phyloP scores from a whole-genome alignment of 2,329 filamentous ascomycete species.

The Rhynchosporium secalis region DNA sequence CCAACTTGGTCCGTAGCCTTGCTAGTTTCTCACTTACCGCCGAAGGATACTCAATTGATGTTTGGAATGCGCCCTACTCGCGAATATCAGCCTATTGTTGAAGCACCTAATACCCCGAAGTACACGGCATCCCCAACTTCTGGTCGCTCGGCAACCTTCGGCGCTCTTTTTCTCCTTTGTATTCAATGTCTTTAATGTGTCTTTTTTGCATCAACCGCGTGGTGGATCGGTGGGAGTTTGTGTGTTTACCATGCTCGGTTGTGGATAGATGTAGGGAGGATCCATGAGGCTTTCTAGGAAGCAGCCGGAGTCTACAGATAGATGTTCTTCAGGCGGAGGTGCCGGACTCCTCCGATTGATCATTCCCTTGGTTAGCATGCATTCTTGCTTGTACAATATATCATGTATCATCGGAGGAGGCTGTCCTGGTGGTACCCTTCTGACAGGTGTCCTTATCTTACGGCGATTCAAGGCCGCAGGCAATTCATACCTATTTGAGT shows the following conservation, averaged over 20 bases:
- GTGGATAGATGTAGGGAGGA: constrained; percentile 28
- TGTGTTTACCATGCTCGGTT: constrained; percentile 27
- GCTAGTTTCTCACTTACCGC: constrained; percentile 24
- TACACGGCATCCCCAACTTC: constrained; percentile 26
- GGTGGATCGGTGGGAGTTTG: constrained; percentile 20
- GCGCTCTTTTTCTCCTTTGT: constrained; percentile 37
- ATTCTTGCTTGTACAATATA: constrained; percentile 23
- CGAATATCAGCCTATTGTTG: constrained; percentile 30
- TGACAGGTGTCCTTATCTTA: constrained; percentile 29
- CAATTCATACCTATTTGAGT: constrained; percentile 36
- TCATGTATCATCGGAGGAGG: constrained; percentile 31
- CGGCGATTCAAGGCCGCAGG: constrained; percentile 35
- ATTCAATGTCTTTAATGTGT: constrained; percentile 39
- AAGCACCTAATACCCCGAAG: constrained; percentile 23
- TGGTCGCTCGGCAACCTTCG: constrained; percentile 30
- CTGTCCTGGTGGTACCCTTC: constrained; percentile 33
- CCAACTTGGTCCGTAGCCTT: constrained; percentile 34
- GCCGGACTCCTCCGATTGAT: constrained; percentile 35
- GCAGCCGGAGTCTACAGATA: constrained; percentile 36
- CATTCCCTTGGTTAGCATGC: constrained; percentile 35
- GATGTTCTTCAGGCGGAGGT: constrained; percentile 34
- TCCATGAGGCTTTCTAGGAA: constrained; percentile 27
- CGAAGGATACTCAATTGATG: constrained; percentile 27
- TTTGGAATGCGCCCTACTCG: constrained; percentile 29
- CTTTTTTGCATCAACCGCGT: constrained; percentile 36